A percentile compares a stretch with the other conserved stretches of the same genome.
Conservation (phyloP, 768 basidiomycete genomes). For the Hemileccinum impolitum region DNA sequence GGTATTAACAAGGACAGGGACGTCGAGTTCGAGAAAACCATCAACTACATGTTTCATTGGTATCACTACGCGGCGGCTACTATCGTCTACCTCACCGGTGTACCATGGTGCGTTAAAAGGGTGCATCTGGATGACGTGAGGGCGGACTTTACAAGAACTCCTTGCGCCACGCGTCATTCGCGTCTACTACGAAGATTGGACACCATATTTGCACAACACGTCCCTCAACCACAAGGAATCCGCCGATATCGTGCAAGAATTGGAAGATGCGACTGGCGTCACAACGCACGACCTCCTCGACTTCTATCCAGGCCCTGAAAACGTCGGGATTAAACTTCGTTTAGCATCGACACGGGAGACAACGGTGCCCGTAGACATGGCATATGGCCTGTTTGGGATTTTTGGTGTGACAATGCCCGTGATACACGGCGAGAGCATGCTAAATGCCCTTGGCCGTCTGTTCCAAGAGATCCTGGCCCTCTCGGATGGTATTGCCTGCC, state of each 20-base stretch:
- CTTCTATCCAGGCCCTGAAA: constrained; percentile 10
- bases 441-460: constrained; percentile 19
- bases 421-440: constrained; percentile 15
- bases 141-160: constrained; percentile 25
- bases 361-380: constrained; percentile 17
- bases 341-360: constrained; percentile 23
- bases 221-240: constrained; percentile 18
- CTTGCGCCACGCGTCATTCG: constrained; percentile 19
- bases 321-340: constrained; percentile 14
- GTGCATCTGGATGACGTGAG: constrained; percentile 20
- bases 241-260: constrained; percentile 12
- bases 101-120: constrained; percentile 11
- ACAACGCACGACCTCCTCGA: constrained; percentile 4
- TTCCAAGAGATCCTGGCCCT: constrained; percentile 17
- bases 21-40: constrained; percentile 16
- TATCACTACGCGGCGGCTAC: constrained; percentile 16
- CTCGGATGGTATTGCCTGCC: constrained; percentile 18
- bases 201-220: constrained; percentile 12
- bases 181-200: constrained; percentile 23
- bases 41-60: constrained; percentile 23
- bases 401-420: constrained; percentile 15
- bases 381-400: constrained; percentile 20
- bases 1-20: constrained; percentile 20
- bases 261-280: constrained; percentile 9
- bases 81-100: constrained; percentile 15